phyloP scores from a whole-genome alignment of 2,329 filamentous ascomycete species.

The Xylaria sp. region DNA sequence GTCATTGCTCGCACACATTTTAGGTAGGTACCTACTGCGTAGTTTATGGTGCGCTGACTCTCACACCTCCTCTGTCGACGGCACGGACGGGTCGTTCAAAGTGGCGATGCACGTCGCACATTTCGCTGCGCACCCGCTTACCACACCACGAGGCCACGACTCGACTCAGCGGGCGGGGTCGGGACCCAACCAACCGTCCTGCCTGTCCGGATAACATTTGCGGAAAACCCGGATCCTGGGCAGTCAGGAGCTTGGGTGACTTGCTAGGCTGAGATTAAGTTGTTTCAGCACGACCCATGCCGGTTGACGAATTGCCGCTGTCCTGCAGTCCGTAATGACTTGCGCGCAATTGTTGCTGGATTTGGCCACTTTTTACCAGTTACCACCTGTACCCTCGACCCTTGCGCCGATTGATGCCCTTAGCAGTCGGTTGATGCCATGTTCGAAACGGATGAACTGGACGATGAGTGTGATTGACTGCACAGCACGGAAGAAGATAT shows the following conservation, averaged over 20 bases:
- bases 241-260: not conserved
- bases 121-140: not conserved
- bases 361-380: too few relatives aligned
- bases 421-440: not conserved
- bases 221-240: not conserved
- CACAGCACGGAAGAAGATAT: not conserved
- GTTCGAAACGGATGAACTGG: not conserved
- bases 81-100: not conserved
- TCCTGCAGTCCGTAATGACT: not conserved
- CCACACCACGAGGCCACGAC: not conserved
- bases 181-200: too few relatives aligned
- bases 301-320: not conserved
- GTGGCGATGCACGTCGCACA: not conserved
- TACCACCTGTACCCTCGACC: too few relatives aligned
- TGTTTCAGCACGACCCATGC: slow-evolving; percentile 3
- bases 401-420: not conserved
- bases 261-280: slow-evolving; percentile 9
- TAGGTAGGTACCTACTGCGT: too few relatives aligned
- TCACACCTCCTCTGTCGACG: not conserved
- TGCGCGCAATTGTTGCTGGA: too few relatives aligned
- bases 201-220: not conserved
- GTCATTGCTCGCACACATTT: not conserved
- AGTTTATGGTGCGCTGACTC: too few relatives aligned
- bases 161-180: not conserved
- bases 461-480: not conserved